Conservation (phyloP, 129 eudicot genomes). For the Oenanthe sinensis region DNA sequence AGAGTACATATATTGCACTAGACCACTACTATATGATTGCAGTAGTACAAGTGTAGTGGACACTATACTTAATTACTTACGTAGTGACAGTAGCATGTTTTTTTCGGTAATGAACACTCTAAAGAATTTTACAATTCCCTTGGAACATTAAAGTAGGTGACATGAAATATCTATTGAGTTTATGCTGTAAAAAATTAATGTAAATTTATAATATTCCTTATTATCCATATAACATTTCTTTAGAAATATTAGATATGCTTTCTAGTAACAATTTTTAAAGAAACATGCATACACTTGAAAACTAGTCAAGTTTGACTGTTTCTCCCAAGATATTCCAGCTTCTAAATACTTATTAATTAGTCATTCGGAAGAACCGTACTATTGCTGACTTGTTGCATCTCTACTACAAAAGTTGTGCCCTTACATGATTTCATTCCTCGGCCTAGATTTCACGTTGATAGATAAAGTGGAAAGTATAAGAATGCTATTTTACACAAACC, state of each 20-base stretch:
- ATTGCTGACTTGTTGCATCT: too few species aligned
- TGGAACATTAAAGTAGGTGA: neutral
- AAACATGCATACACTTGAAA: neutral
- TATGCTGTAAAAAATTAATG: too few species aligned
- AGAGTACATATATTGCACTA: neutral
- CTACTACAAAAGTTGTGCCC: neutral
- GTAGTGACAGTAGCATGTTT: neutral
- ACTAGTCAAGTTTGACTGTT: neutral
- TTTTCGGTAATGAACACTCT: neutral
- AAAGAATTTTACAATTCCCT: neutral
- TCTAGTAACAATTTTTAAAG: neutral
- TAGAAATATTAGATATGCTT: too few species aligned
- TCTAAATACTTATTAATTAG: too few species aligned
- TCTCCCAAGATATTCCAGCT: neutral
- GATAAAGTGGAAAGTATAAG: neutral
- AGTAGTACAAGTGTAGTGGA: constrained; percentile 1
- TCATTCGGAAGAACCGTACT: too few species aligned
- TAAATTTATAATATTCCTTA: neutral
- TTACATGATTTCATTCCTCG: neutral
- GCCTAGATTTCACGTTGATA: too few species aligned
- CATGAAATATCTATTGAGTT: neutral
- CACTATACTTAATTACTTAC: neutral
- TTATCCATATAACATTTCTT: too few species aligned
- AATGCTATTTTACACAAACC: neutral
- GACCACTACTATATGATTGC: neutral